Conservation (phyloP, 768 basidiomycete genomes). For the Tulasnella sp. region DNA sequence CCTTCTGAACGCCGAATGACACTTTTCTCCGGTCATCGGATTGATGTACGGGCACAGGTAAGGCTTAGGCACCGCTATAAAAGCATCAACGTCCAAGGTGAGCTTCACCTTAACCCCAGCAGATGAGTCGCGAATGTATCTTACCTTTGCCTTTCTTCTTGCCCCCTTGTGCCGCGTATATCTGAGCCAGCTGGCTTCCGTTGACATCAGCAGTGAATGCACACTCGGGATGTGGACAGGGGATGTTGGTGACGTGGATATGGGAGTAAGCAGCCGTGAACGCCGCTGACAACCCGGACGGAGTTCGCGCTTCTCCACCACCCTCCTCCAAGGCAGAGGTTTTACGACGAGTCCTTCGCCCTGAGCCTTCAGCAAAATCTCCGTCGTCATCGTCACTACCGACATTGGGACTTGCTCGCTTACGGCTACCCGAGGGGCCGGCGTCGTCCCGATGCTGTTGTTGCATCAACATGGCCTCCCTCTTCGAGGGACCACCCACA, state of each 20-base stretch:
- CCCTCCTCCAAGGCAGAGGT: neutral
- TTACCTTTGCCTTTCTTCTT: slow-evolving; percentile 22
- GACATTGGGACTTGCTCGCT: slow-evolving; percentile 4
- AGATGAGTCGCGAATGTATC: neutral
- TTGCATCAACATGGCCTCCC: slow-evolving; percentile 6
- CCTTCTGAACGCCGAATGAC: slow-evolving; percentile 9
- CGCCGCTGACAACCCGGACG: neutral
- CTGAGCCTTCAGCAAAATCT: neutral
- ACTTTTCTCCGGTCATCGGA: slow-evolving; percentile 12
- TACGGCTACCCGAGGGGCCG: neutral
- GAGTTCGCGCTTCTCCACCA: neutral
- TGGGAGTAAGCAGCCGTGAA: slow-evolving; percentile 21
- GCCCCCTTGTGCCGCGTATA: neutral
- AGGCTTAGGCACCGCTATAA: slow-evolving; percentile 16
- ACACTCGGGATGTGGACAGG: slow-evolving; percentile 26
- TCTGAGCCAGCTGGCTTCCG: neutral
- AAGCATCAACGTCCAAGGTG: neutral
- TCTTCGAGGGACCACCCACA: slow-evolving; percentile 9
- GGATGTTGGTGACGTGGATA: slow-evolving; percentile 27
- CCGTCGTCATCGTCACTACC: neutral
- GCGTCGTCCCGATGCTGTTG: neutral
- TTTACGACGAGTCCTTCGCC: slow-evolving; percentile 7
- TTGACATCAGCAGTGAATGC: slow-evolving; percentile 21
- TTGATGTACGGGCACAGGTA: slow-evolving; percentile 14
- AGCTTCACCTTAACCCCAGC: neutral